Evolutionary conservation across 2,329 filamentous ascomycete species (phyloP).

Genomic region (Saccharata proteae): DNA sequence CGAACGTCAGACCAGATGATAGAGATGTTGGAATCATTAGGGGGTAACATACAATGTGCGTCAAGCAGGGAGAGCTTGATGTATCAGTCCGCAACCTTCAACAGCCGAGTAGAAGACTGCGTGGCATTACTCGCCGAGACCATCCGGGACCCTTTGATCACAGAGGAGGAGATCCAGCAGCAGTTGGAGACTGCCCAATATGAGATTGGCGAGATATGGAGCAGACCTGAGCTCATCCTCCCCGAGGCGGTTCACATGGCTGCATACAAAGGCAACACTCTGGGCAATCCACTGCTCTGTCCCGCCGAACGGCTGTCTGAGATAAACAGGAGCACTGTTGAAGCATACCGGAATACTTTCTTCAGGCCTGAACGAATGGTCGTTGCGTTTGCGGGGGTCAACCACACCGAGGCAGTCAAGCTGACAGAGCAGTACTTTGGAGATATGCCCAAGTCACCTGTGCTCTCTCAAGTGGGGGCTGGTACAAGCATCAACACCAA

Average conservation of each 20-base stretch:
- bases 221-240: constrained; percentile 88
- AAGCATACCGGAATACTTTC: constrained; percentile 70
- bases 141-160: constrained; percentile 74
- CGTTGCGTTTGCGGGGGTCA: constrained; percentile 84
- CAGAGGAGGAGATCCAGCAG: constrained; percentile 71
- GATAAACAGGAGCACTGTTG: constrained; percentile 63
- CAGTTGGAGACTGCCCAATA: constrained; percentile 89
- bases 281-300: constrained; percentile 87
- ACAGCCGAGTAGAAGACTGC: constrained; percentile 73
- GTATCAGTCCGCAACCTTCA: constrained; percentile 98
- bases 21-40: constrained; percentile 73
- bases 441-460: constrained; percentile 56
- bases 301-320: constrained; percentile 66
- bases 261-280: constrained; percentile 88
- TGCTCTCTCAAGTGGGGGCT: constrained; percentile 43
- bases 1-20: constrained; percentile 74
- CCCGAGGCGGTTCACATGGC: constrained; percentile 93
- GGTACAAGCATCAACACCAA: constrained; percentile 31
- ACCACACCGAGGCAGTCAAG: constrained; percentile 66
- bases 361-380: constrained; percentile 87
- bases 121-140: constrained; percentile 84
- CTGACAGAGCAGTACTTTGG: constrained; percentile 81
- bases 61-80: constrained; percentile 92
- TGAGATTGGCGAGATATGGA: constrained; percentile 95
- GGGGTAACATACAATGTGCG: constrained; percentile 93